These are phyloP conservation scores for Acarospora socialis DNA, from an alignment of 2,329 filamentous ascomycete genomes.

Conservation along the genomic window DNA sequence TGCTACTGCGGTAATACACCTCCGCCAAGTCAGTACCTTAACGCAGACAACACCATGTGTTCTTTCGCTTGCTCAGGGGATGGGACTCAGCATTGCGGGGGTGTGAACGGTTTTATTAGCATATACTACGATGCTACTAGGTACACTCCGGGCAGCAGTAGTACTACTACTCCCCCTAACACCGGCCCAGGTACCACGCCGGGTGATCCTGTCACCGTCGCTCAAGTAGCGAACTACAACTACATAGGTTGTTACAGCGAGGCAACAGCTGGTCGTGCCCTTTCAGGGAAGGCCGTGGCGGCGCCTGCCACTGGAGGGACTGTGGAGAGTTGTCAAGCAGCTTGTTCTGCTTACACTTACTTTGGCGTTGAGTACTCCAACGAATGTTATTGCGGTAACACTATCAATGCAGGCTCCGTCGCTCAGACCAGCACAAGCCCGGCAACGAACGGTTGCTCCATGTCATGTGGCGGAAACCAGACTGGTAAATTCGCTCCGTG, in stretches of 20 bases:
- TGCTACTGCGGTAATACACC: constrained; percentile 22
- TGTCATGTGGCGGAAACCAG: constrained; percentile 10
- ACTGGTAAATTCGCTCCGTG: too few relatives aligned
- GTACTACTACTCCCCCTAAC: constrained; percentile 10
- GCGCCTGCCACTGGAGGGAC: constrained; percentile 22
- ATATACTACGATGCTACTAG: constrained; percentile 12
- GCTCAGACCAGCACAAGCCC: constrained; percentile 9
- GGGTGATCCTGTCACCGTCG: constrained; percentile 11
- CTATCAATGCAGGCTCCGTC: constrained; percentile 11
- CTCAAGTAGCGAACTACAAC: constrained; percentile 17
- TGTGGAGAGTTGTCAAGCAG: constrained; percentile 16
- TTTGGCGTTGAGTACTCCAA: constrained; percentile 21
- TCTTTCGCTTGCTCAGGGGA: constrained; percentile 16
- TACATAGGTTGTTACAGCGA: constrained; percentile 30
- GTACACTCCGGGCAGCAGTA: constrained; percentile 9
- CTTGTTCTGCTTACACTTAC: constrained; percentile 18
- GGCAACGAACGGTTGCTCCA: constrained; percentile 5
- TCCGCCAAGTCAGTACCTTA: constrained; percentile 15
- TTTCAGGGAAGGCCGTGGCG: constrained; percentile 19
- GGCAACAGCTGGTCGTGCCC: constrained; percentile 21
- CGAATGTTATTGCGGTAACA: constrained; percentile 25
- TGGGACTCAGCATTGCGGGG: constrained; percentile 16
- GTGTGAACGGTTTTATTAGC: constrained; percentile 12
- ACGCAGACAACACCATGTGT: constrained; percentile 15
- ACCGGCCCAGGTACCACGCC: constrained; percentile 12